Conservation (phyloP, 176 grass and related monocot species). For the Thalia dealbata region DNA sequence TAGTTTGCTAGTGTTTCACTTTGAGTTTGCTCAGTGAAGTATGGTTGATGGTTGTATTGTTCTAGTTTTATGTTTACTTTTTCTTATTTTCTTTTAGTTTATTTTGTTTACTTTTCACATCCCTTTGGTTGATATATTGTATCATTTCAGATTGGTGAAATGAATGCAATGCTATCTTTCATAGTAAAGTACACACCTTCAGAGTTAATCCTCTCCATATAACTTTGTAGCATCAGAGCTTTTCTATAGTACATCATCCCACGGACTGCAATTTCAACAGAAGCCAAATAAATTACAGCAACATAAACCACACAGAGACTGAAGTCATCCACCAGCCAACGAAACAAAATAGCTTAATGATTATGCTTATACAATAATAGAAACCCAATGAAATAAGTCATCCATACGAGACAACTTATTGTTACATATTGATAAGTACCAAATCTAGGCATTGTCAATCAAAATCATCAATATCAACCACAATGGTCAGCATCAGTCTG, state of each 20-base stretch:
- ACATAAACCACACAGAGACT: not conserved
- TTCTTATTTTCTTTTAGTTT: too few relatives aligned
- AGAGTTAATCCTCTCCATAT: conserved; percentile 66
- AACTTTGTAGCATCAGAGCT: conserved; percentile 88
- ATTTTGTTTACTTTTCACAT: too few relatives aligned
- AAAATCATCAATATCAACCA: not conserved
- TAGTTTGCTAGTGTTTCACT: too few relatives aligned
- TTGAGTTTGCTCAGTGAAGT: too few relatives aligned
- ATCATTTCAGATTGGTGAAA: too few relatives aligned
- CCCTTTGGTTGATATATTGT: too few relatives aligned
- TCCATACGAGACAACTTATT: not conserved
- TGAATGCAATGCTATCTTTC: too few relatives aligned
- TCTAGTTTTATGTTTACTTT: too few relatives aligned
- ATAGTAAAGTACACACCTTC: conserved; percentile 42
- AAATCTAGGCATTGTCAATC: not conserved
- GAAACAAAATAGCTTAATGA: not conserved
- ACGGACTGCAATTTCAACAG: conserved; percentile 40
- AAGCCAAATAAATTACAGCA: not conserved
- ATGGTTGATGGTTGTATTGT: too few relatives aligned
- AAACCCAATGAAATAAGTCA: not conserved
- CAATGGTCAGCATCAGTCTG: not conserved
- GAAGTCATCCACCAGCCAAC: not conserved
- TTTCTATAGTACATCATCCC: conserved; percentile 99
- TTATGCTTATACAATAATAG: not conserved
- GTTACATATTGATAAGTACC: not conserved